These are phyloP conservation scores for Phoma sp. DNA, from an alignment of 2,329 filamentous ascomycete species.

Conservation along the genomic window DNA sequence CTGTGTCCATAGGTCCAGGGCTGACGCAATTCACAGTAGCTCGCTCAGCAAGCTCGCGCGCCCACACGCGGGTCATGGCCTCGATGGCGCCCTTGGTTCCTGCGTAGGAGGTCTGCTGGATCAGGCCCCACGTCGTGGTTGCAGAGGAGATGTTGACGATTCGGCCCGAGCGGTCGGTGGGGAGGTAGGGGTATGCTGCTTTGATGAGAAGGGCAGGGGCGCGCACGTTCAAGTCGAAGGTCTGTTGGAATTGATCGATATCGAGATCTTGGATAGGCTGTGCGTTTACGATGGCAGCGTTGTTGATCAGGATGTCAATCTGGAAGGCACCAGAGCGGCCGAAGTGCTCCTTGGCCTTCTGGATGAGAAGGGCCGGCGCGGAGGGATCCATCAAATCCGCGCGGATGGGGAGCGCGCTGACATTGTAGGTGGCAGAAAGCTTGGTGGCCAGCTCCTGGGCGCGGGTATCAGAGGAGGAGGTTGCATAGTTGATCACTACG, in stretches of 20 bases:
- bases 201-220: slow-evolving; percentile 69
- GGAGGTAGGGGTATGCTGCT: slow-evolving; percentile 70
- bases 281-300: slow-evolving; percentile 47
- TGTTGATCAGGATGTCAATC: slow-evolving; percentile 83
- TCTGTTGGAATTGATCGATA: slow-evolving; percentile 15
- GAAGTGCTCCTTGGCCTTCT: slow-evolving; percentile 62
- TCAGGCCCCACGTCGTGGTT: slow-evolving; percentile 60
- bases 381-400: slow-evolving; percentile 69
- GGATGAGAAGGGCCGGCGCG: slow-evolving; percentile 64
- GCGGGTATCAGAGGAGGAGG: slow-evolving; percentile 58
- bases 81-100: slow-evolving; percentile 69
- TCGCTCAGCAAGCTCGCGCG: slow-evolving; percentile 62
- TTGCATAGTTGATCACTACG: slow-evolving; percentile 72
- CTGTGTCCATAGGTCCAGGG: slow-evolving; percentile 62
- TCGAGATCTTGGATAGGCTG: slow-evolving; percentile 21
- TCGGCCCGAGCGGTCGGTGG: slow-evolving; percentile 65
- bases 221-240: slow-evolving; percentile 24
- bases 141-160: slow-evolving; percentile 65
- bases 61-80: slow-evolving; percentile 68
- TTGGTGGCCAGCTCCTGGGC: slow-evolving; percentile 58
- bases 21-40: slow-evolving; percentile 67
- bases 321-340: slow-evolving; percentile 58
- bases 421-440: slow-evolving; percentile 60
- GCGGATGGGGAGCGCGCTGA: slow-evolving; percentile 66
- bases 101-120: slow-evolving; percentile 64